Evolutionary conservation across 352 stramenopile genomes (phyloP).

Genomic region (Globisporangium nodosum): DNA sequence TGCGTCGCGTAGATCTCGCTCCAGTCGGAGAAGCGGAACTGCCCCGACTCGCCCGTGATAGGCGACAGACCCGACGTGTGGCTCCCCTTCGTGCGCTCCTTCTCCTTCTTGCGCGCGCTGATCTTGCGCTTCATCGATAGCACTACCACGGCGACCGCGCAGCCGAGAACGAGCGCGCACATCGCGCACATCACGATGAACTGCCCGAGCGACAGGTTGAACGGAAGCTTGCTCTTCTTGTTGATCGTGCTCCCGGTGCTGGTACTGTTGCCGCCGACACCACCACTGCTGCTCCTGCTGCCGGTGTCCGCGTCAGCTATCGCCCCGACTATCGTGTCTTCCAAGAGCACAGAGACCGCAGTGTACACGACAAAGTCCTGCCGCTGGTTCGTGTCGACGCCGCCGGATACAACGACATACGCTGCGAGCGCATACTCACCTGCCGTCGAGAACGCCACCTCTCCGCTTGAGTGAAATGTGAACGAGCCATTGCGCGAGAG

Average conservation of each 20-base stretch:
- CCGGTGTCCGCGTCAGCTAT: background rate
- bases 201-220: constrained; percentile 19
- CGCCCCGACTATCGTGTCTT: constrained; percentile 1
- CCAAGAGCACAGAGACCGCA: constrained; percentile 2
- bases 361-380: constrained; percentile 32
- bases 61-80: constrained; percentile 10
- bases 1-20: constrained; percentile 38
- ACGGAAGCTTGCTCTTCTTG: background rate
- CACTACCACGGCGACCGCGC: constrained; percentile 14
- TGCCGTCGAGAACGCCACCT: constrained; percentile 19
- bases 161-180: constrained; percentile 17
- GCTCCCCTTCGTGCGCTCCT: constrained; percentile 7
- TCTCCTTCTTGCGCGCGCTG: constrained; percentile 2
- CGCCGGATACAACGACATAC: constrained; percentile 25
- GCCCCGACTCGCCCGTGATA: constrained; percentile 17
- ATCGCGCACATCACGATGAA: constrained; percentile 19
- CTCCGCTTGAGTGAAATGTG: constrained; percentile 16
- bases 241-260: background rate
- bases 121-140: constrained; percentile 11
- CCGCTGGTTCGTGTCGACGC: constrained; percentile 6
- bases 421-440: constrained; percentile 26
- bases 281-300: background rate
- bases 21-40: constrained; percentile 36
- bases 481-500: constrained; percentile 8
- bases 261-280: background rate